These are phyloP conservation scores for Phylloboletellus chloephorus DNA, from an alignment of 1,284 basidiomycete genomes.

Conservation along the genomic window DNA sequence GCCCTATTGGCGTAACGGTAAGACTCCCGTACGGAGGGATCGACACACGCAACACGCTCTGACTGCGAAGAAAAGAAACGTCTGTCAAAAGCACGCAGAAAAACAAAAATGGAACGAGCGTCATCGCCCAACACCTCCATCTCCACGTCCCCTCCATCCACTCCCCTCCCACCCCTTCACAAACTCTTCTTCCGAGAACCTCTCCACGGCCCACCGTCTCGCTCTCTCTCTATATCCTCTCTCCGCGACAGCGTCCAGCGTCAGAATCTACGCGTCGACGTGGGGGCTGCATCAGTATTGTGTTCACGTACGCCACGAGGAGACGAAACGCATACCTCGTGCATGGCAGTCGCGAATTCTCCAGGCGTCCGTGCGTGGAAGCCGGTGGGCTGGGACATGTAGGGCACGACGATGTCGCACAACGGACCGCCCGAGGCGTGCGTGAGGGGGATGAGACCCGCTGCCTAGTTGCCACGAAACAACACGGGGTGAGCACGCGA, in stretches of 20 bases:
- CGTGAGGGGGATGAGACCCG: conserved; percentile 87
- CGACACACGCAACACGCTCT: too few relatives aligned
- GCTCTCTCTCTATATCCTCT: conserved; percentile 64
- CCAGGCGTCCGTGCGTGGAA: conserved; percentile 74
- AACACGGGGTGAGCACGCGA: conserved; percentile 15
- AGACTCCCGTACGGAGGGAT: too few relatives aligned
- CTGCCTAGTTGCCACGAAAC: conserved; percentile 55
- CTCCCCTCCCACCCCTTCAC: conserved; percentile 66
- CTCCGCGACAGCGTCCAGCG: conserved; percentile 52
- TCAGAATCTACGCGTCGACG: conserved; percentile 36
- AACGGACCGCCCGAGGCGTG: conserved; percentile 93
- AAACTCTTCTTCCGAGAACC: conserved; percentile 77
- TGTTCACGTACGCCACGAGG: conserved; percentile 7
- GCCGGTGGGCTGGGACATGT: conserved; percentile 50
- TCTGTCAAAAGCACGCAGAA: too few relatives aligned
- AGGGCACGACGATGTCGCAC: conserved; percentile 85
- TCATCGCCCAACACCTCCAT: conserved; percentile 14
- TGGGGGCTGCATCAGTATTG: conserved; percentile 11
- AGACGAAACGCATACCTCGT: conserved; percentile 41
- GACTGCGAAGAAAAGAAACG: too few relatives aligned
- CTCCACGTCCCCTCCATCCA: conserved; percentile 48
- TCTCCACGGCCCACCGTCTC: conserved; percentile 60
- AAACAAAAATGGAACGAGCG: background rate
- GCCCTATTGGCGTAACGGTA: too few relatives aligned
- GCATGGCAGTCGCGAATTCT: conserved; percentile 69